Evolutionary conservation across 768 basidiomycete genomes (phyloP), one percentile per base, ranked within the genome.

Genomic region (Tubosaeta sp.): DNA sequence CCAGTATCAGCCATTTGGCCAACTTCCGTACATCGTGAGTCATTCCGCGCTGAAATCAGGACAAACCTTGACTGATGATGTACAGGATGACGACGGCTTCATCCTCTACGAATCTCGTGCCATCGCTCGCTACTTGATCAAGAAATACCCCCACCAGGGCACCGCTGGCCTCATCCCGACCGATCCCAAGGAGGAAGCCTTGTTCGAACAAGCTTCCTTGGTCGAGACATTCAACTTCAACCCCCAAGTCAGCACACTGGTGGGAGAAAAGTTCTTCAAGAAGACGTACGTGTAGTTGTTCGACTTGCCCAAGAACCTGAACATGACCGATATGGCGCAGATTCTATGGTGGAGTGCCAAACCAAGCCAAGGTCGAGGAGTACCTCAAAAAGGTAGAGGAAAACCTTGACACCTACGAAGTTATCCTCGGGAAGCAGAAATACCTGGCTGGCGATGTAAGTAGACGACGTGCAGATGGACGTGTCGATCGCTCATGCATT

Each of bases 31-130:
- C 59, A 68, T 80, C 50, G 71, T 71, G 17, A 37, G 68, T 56
- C 25, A 14, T 39, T 4, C 10, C 10, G 5, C 31, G 6, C 7
- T 27, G 11, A 4, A 12, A 26, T 10, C 5, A 2, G 8, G 26
- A 4, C 5, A 11, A 22, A 45, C 1, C n/a, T 49, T 57, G 22
- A 57, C 33, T 1, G 0, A 1, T 2, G 32, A 34, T 43, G 11
- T 33, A 19, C 19, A 79, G 76, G 72, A 82, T 46, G 84, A 86
- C 25, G 83, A 82, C 37, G 85, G 83, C 5, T 80, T 85, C 65
- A 70, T 77, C 50, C 57, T 89, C 26, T 86, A 76, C 64, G 84
- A 85, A 59, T 77, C 76, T 37, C 79, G 83, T 13, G 84, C 84
- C 1, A 85, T 87, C 54, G 65, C 61, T 34, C 76, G 80, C 13